These are phyloP conservation scores for Phytophthora foliorum DNA, from an alignment of 352 stramenopile genomes.

Conservation along the genomic window DNA sequence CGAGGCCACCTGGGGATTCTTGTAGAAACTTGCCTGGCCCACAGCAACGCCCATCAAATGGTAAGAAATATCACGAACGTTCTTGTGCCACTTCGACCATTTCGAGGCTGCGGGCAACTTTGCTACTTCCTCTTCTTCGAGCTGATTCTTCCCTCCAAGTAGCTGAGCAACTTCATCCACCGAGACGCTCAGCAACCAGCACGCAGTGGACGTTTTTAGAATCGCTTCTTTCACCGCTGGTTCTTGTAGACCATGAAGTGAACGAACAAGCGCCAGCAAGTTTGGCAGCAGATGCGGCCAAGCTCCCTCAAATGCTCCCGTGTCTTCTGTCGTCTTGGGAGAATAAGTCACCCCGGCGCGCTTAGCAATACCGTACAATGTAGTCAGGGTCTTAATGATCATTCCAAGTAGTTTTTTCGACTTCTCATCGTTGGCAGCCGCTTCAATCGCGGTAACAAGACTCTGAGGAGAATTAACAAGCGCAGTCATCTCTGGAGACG, in stretches of 20 bases:
- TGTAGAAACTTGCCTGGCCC: constrained; percentile 60
- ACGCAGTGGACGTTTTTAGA: constrained; percentile 63
- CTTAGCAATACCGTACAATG: constrained; percentile 82
- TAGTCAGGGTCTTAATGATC: constrained; percentile 82
- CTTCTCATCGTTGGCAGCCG: constrained; percentile 43
- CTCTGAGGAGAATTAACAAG: constrained; percentile 67
- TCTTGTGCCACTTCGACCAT: constrained; percentile 88
- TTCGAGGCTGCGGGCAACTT: constrained; percentile 58
- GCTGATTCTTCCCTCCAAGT: constrained; percentile 76
- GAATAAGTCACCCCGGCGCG: constrained; percentile 45
- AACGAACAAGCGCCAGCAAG: constrained; percentile 62
- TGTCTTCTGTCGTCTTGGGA: constrained; percentile 27
- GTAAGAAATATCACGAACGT: constrained; percentile 81
- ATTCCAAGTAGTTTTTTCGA: constrained; percentile 58
- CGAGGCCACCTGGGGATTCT: constrained; percentile 48
- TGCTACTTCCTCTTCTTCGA: constrained; percentile 73
- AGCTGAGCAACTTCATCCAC: constrained; percentile 82
- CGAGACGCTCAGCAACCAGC: constrained; percentile 77
- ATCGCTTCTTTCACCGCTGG: constrained; percentile 61
- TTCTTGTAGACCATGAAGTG: constrained; percentile 68
- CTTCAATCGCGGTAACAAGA: constrained; percentile 68
- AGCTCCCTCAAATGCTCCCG: constrained; percentile 56
- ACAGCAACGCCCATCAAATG: constrained; percentile 79
- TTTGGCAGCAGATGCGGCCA: constrained; percentile 85
- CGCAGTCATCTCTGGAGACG: constrained; percentile 65